These are phyloP conservation scores for Acrocalymma vagum DNA, from an alignment of 2,329 filamentous ascomycete genomes.

Conservation along the genomic window DNA sequence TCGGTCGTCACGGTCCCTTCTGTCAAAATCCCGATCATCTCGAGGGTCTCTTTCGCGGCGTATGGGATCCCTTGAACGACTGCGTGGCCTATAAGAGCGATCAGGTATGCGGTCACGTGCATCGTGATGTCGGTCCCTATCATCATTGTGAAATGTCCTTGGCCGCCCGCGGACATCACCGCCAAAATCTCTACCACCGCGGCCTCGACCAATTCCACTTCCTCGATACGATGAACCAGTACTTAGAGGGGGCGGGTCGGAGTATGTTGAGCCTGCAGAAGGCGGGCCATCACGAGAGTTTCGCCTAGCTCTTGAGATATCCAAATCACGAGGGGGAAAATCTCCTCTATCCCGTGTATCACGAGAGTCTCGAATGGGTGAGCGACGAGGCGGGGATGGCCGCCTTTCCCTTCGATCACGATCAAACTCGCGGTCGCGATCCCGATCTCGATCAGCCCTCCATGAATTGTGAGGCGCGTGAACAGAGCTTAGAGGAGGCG, in stretches of 20 bases:
- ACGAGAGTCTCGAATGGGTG: constrained; percentile 65
- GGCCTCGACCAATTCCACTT: constrained; percentile 59
- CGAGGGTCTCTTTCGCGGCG: constrained; percentile 59
- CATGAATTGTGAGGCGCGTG: constrained; percentile 55
- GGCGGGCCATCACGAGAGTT: constrained; percentile 77
- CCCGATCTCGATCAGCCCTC: constrained; percentile 60
- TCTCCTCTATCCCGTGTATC: constrained; percentile 72
- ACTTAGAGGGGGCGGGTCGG: constrained; percentile 68
- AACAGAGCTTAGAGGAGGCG: constrained; percentile 56
- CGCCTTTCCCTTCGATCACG: constrained; percentile 67
- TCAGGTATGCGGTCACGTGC: constrained; percentile 41
- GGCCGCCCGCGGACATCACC: constrained; percentile 47
- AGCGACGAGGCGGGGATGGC: constrained; percentile 69
- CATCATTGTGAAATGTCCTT: constrained; percentile 55
- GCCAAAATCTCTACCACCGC: constrained; percentile 56
- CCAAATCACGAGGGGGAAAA: constrained; percentile 66
- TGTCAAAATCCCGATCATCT: constrained; percentile 50
- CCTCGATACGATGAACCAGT: constrained; percentile 61
- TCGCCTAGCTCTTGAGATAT: constrained; percentile 72
- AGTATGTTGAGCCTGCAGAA: constrained; percentile 75
- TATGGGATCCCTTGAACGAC: constrained; percentile 69
- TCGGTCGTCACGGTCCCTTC: constrained; percentile 51
- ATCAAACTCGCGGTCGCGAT: constrained; percentile 63
- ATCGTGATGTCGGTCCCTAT: constrained; percentile 60
- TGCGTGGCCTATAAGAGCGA: constrained; percentile 66